Base-by-base conservation (phyloP, 2,329 filamentous ascomycete species). In the Thermothelomyces thermophilus region DNA sequence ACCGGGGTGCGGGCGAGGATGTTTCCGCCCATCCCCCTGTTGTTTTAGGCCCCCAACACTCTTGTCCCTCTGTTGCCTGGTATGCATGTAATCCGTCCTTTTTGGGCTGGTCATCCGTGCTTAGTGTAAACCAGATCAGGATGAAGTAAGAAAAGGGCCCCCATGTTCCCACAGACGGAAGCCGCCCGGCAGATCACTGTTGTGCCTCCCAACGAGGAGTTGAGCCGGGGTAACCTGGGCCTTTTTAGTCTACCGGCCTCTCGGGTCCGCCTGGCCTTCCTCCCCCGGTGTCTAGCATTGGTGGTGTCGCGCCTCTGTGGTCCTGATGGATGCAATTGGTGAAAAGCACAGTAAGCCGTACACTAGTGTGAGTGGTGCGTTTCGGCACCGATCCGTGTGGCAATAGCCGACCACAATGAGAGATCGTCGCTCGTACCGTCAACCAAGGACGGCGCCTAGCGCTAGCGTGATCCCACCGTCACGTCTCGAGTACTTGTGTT, bases 191-290 rank as follows among this genome's bases (percentile, higher is more conserved):
- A 41, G 45, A 47, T 41, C 19, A 44, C 50, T 53, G 53, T 37
- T 49, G 53, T 53, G 53, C 51, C 35, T 45, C 46, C 50, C 53
- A 39, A 34, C 28, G 10, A 16, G 37, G 13, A 22, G 19, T 31
- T 17, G 20, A 10, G 31, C 41, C 11, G 46, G 42, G 50, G 37
- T 20, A 3, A 43, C 36, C 50, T 30, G 43, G 41, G 44, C 44
- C 44, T 41, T 42, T 46, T 11, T 16, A 16, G 33, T 47, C 28
- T 43, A 54, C 52, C 54, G 41, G 37, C 36, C 39, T 51, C 44
- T 44, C 50, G 54, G 54, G 52, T 48, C 48, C 22, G 26, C 20
- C 19, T 36, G 20, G 19, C 16, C 45, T 19, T 41, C 16, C 30
- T 26, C 17, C 40, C n/a, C n/a, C n/a, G n/a, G 24, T 26, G n/a